Percentiles rank a stretch among this genome's conserved stretches.
phyloP scores from a whole-genome alignment of 2,329 filamentous ascomycete species.

The Zymoseptoria pseudotritici region DNA sequence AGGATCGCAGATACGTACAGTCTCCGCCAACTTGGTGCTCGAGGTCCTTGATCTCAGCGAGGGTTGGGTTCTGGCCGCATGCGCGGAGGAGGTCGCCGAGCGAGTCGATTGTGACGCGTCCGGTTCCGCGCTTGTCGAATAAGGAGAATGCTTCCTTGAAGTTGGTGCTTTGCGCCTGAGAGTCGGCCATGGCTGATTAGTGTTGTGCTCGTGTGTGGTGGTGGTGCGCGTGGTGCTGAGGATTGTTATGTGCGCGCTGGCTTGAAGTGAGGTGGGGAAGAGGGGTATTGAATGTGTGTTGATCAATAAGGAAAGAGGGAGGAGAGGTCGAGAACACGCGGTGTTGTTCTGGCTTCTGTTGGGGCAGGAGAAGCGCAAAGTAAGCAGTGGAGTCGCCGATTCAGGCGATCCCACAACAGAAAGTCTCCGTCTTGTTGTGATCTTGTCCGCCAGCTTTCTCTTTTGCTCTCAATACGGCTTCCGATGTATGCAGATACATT shows the following conservation, averaged over 20 bases:
- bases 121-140: constrained; percentile 98
- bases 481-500: not conserved
- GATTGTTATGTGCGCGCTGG: not conserved
- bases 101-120: constrained; percentile 76
- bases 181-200: constrained; percentile 20
- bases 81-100: constrained; percentile 91
- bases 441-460: not conserved
- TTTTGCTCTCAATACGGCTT: not conserved
- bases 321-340: not conserved
- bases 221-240: not conserved
- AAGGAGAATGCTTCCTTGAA: constrained; percentile 99
- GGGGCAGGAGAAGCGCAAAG: not conserved
- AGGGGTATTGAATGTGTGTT: not conserved
- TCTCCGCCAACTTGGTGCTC: constrained; percentile 85
- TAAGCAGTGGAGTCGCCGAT: not conserved
- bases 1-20: constrained; percentile 56
- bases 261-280: not conserved
- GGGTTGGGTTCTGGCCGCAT: constrained; percentile 94
- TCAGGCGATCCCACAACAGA: not conserved
- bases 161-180: constrained; percentile 81
- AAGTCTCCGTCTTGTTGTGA: not conserved
- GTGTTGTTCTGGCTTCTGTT: not conserved
- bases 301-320: not conserved
- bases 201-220: not conserved
- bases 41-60: constrained; percentile 84